Conservation (phyloP, 805 yeast genomes). For the Geotrichum ghanense region DNA sequence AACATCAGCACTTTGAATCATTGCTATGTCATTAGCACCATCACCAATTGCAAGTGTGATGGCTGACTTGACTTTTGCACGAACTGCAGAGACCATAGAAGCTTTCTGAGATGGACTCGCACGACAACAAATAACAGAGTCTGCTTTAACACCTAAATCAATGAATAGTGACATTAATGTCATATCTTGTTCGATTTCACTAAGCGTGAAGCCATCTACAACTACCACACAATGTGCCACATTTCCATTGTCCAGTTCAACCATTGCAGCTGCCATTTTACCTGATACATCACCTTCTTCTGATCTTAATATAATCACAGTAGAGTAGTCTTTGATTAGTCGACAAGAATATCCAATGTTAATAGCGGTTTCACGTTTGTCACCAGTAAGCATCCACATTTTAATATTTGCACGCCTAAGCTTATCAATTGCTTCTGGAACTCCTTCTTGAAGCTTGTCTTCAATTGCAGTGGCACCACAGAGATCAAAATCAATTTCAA, state of each 20-base stretch:
- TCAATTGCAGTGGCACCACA: conserved; percentile 96
- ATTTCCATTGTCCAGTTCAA: conserved; percentile 57
- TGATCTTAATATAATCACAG: conserved; percentile 58
- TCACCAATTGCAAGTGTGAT: conserved; percentile 96
- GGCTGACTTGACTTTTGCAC: conserved; percentile 50
- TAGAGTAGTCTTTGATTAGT: conserved; percentile 83
- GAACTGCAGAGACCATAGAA: conserved; percentile 68
- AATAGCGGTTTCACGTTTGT: conserved; percentile 94
- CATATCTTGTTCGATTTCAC: conserved; percentile 60
- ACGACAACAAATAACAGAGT: conserved; percentile 88
- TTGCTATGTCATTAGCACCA: conserved; percentile 98
- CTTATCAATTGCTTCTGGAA: conserved; percentile 86
- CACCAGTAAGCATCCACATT: conserved; percentile 98
- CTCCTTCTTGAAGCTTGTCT: conserved; percentile 95
- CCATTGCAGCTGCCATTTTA: conserved; percentile 61
- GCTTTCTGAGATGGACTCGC: conserved; percentile 98
- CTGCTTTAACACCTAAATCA: conserved; percentile 76
- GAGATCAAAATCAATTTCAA: conserved; percentile 60
- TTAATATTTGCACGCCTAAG: conserved; percentile 86
- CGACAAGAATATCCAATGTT: conserved; percentile 94
- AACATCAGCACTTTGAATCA: conserved; percentile 97
- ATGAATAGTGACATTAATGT: conserved; percentile 64
- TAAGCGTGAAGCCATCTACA: conserved; percentile 83
- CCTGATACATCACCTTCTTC: conserved; percentile 48
- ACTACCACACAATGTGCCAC: conserved; percentile 94